Evolutionary conservation across 345 rosid species (phyloP).

Genomic region (Nephelium lappaceum): DNA sequence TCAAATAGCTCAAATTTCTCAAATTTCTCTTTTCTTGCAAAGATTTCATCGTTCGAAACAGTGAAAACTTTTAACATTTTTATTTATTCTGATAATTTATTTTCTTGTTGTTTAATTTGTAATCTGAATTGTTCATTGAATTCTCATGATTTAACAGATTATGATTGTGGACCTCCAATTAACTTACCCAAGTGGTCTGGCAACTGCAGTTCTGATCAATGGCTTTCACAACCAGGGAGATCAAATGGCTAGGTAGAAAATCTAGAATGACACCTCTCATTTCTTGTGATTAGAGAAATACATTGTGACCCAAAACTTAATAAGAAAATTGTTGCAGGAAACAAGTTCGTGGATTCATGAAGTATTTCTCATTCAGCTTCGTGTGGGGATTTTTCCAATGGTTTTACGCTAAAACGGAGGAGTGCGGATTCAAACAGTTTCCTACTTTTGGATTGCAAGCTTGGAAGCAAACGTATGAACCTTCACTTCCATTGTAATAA

Average conservation of each 20-base stretch:
- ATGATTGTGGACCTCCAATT: slow-evolving; percentile 85
- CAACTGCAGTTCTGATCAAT: slow-evolving; percentile 95
- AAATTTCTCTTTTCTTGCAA: background rate
- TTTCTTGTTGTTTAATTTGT: background rate
- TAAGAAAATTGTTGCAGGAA: slow-evolving; percentile 48
- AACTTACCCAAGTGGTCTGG: slow-evolving; percentile 89
- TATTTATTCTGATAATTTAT: background rate
- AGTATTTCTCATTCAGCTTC: slow-evolving; percentile 76
- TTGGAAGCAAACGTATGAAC: slow-evolving; percentile 76
- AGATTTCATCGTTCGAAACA: background rate
- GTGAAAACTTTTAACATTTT: too few relatives aligned
- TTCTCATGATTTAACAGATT: slow-evolving; percentile 37
- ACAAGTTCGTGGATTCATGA: slow-evolving; percentile 73
- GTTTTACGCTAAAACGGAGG: slow-evolving; percentile 68
- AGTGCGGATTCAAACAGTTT: slow-evolving; percentile 81
- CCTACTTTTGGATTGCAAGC: slow-evolving; percentile 90
- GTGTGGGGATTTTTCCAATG: slow-evolving; percentile 93
- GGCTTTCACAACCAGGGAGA: slow-evolving; percentile 90
- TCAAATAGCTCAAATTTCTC: too few relatives aligned
- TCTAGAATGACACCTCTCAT: background rate
- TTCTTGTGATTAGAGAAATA: background rate
- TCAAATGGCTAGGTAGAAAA: slow-evolving; percentile 62
- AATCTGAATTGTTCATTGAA: background rate
- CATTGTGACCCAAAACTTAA: too few relatives aligned
- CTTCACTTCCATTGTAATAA: too few relatives aligned